A percentile compares a stretch with the other conserved stretches of the same genome.
Evolutionary conservation across 208 protist species (phyloP).

Genomic region (Acanthamoeba triangularis): DNA sequence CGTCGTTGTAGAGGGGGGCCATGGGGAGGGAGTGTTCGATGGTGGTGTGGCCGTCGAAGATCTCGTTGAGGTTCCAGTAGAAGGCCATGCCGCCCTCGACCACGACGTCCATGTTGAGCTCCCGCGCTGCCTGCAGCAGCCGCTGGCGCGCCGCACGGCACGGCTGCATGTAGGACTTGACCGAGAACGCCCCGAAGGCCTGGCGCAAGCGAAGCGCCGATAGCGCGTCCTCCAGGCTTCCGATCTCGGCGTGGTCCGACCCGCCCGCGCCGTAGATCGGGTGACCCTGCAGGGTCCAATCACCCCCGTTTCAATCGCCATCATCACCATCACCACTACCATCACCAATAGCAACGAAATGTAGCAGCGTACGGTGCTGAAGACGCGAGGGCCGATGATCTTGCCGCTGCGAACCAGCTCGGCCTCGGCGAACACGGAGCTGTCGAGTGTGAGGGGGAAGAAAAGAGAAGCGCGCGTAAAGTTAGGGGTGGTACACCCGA

Average conservation of each 20-base stretch:
- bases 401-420: constrained; percentile 67
- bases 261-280: constrained; percentile 59
- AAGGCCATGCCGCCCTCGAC: constrained; percentile 67
- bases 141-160: constrained; percentile 48
- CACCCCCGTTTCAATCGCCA: no score
- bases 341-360: no score
- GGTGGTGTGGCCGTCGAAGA: constrained; percentile 75
- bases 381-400: constrained; percentile 70
- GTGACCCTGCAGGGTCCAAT: constrained; percentile 59
- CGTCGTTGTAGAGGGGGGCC: constrained; percentile 72
- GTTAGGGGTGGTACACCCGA: no score
- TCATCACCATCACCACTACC: no score
- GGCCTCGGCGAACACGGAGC: constrained; percentile 34
- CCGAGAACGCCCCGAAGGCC: constrained; percentile 65
- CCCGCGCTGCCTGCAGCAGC: constrained; percentile 12
- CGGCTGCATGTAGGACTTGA: constrained; percentile 74
- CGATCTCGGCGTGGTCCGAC: constrained; percentile 30
- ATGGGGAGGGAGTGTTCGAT: constrained; percentile 74
- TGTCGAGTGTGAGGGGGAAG: not conserved
- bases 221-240: not conserved
- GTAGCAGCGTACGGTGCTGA: constrained; percentile 12
- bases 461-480: no score
- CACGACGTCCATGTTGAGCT: constrained; percentile 48
- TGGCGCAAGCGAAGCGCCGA: not conserved
- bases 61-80: constrained; percentile 67